Conservation (phyloP, 192 early-diverging fungal genomes). For the Phycomyces nitens region DNA sequence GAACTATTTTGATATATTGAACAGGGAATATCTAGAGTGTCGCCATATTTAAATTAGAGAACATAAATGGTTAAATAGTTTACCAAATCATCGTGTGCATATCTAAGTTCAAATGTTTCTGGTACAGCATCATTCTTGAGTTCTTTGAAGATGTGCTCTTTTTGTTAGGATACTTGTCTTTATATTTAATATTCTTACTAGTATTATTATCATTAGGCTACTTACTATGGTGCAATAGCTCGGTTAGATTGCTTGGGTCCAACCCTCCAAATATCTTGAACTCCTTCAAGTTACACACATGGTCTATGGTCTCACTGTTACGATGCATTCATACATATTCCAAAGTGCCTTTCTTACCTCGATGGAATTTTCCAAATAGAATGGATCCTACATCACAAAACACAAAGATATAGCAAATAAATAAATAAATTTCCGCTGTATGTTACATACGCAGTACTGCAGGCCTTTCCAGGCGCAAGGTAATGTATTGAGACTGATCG, state of each 20-base stretch:
- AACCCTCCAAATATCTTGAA: conserved; percentile 93
- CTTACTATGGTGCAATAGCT: conserved; percentile 72
- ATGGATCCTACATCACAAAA: conserved; percentile 58
- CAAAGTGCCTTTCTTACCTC: conserved; percentile 31
- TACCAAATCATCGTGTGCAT: conserved; percentile 70
- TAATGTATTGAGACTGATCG: conserved; percentile 89
- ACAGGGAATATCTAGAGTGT: conserved; percentile 70
- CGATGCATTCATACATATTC: neutral
- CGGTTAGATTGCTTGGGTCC: conserved; percentile 76
- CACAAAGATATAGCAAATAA: neutral
- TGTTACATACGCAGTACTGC: conserved; percentile 72
- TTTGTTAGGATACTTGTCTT: neutral
- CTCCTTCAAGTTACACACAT: conserved; percentile 94
- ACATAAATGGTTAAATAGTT: too few species aligned
- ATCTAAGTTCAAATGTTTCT: conserved; percentile 83
- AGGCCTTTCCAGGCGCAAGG: conserved; percentile 75
- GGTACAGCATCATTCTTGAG: conserved; percentile 70
- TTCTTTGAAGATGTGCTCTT: conserved; percentile 21
- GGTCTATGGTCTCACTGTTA: conserved; percentile 32
- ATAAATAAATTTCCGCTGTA: conserved; percentile 24
- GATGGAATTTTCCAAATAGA: conserved; percentile 94
- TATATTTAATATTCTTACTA: too few species aligned
- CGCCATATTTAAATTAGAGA: too few species aligned
- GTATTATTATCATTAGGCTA: too few species aligned
- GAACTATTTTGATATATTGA: conserved; percentile 90